Conservation (phyloP, 148 eudicot genomes). For the Simmondsia chinensis region DNA sequence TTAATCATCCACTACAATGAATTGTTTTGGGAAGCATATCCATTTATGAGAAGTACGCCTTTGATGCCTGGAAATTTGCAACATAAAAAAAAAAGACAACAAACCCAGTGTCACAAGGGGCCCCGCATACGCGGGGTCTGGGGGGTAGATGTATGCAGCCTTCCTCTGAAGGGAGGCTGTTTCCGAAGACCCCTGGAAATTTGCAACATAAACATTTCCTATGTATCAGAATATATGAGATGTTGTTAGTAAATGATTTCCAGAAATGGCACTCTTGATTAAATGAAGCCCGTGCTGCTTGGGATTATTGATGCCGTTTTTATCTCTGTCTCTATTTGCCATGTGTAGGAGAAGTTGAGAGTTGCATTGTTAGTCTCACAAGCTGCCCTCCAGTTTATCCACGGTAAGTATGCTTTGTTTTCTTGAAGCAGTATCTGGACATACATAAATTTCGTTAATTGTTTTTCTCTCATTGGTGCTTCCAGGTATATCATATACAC, state of each 20-base stretch:
- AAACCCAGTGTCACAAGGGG: no score
- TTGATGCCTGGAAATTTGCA: no score
- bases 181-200: no score
- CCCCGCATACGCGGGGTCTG: no score
- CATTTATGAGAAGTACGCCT: no score
- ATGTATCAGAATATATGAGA: not conserved
- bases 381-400: conserved; percentile 84
- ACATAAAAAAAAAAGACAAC: no score
- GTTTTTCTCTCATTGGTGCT: conserved; percentile 2
- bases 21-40: no score
- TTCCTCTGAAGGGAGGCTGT: no score
- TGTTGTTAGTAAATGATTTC: conserved; percentile 1
- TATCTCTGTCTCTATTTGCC: not conserved
- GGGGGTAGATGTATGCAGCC: no score
- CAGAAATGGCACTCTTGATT: not conserved
- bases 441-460: no score
- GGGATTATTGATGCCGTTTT: conserved; percentile 1
- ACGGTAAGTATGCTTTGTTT: conserved; percentile 27
- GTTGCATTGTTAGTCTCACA: conserved; percentile 78
- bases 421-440: not conserved
- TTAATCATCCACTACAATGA: no score
- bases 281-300: not conserved
- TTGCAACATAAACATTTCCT: no score
- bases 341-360: conserved; percentile 68
- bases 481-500: conserved; percentile 57